Percentiles rank a stretch among this genome's conserved stretches.
Evolutionary conservation across 495 filamentous ascomycete species (phyloP).

Genomic region (Penicillium robsamsonii): DNA sequence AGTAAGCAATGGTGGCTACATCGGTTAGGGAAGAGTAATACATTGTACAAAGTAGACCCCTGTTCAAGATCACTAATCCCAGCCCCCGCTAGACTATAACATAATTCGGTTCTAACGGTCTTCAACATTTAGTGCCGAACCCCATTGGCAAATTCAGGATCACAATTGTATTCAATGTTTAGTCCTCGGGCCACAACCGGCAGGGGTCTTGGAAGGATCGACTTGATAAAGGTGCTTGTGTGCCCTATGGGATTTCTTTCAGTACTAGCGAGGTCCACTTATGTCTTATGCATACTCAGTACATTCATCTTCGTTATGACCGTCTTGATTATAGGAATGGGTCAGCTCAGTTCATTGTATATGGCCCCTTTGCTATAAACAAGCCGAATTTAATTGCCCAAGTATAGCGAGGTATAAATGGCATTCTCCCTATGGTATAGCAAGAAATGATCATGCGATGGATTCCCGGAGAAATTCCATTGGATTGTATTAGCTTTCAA

Average conservation of each 20-base stretch:
- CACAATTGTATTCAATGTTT: background rate
- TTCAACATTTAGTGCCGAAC: background rate
- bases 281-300: background rate
- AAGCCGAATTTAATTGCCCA: background rate
- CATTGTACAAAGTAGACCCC: background rate
- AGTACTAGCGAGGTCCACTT: background rate
- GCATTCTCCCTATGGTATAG: background rate
- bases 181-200: background rate
- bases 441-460: background rate
- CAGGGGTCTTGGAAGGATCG: background rate
- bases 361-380: background rate
- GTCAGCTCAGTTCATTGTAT: too few species aligned
- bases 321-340: background rate
- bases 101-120: background rate
- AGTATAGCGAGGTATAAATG: background rate
- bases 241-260: background rate
- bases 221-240: background rate
- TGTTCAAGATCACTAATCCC: background rate
- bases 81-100: background rate
- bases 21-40: background rate
- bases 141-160: background rate
- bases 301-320: background rate
- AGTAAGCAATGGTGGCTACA: background rate
- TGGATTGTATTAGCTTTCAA: background rate
- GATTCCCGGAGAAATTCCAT: background rate